Evolutionary conservation across 805 yeast species (phyloP).

Genomic region (Zygoascus biomembranicola): DNA sequence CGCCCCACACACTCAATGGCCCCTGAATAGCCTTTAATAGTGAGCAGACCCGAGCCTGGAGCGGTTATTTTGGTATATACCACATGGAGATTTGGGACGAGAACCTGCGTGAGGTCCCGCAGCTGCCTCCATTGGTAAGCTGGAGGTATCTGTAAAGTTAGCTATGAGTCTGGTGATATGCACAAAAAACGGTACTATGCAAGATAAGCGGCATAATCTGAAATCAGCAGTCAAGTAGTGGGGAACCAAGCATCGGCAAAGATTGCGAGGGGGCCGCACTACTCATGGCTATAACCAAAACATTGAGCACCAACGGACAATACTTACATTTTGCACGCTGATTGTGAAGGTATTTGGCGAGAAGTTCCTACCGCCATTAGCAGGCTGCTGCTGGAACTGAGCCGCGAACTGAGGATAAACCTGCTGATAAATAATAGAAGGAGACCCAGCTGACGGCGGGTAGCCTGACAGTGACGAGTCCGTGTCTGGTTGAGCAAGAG

Average conservation of each 20-base stretch:
- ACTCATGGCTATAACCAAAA: too few species aligned
- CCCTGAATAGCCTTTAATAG: constrained; percentile 11
- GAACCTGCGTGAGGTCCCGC: constrained; percentile 8
- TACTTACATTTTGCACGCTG: neutral
- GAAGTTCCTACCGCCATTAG: neutral
- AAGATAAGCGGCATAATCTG: neutral
- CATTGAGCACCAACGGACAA: neutral
- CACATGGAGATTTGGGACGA: constrained; percentile 9
- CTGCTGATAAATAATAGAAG: neutral
- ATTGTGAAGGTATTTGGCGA: neutral
- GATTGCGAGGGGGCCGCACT: too few species aligned
- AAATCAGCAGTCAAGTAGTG: too few species aligned
- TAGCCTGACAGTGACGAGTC: neutral
- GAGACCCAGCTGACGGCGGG: neutral
- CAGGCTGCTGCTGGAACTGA: neutral
- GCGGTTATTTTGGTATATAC: constrained; percentile 12
- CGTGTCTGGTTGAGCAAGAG: neutral
- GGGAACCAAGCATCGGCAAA: too few species aligned
- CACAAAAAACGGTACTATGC: neutral
- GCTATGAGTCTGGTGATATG: neutral
- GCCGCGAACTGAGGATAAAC: neutral
- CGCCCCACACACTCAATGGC: constrained; percentile 8
- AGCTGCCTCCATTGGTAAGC: constrained; percentile 28
- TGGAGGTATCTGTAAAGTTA: constrained; percentile 6
- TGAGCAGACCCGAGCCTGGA: constrained; percentile 12